These are phyloP conservation scores for Xylaria curta DNA, from an alignment of 495 filamentous ascomycete species.

Conservation along the genomic window DNA sequence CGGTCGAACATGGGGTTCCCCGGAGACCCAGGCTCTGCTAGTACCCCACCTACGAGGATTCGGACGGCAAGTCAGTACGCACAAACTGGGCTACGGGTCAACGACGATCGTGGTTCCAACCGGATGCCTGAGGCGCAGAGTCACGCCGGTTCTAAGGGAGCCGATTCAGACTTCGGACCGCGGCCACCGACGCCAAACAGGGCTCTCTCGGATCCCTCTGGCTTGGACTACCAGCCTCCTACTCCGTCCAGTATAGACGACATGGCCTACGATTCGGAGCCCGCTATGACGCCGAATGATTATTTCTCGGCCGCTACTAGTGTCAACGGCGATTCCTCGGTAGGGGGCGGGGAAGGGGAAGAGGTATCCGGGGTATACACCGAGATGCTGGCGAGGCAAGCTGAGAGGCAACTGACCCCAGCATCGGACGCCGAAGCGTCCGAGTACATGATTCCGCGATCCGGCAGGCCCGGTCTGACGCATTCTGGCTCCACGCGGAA, in stretches of 20 bases:
- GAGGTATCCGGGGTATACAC: constrained; percentile 19
- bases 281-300: constrained; percentile 34
- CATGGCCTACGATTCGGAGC: constrained; percentile 40
- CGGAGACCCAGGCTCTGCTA: constrained; percentile 17
- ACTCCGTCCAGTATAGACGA: constrained; percentile 37
- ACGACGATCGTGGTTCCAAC: constrained; percentile 6
- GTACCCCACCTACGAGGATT: constrained; percentile 15
- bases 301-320: constrained; percentile 31
- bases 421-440: constrained; percentile 38
- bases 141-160: constrained; percentile 20
- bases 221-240: constrained; percentile 31
- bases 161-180: constrained; percentile 2
- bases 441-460: constrained; percentile 29
- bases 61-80: constrained; percentile 1
- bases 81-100: constrained; percentile 1
- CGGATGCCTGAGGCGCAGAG: constrained; percentile 25
- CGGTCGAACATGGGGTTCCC: constrained; percentile 23
- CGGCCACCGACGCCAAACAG: constrained; percentile 28
- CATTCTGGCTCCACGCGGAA: constrained; percentile 45
- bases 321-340: constrained; percentile 11
- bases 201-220: constrained; percentile 26
- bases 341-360: constrained; percentile 11
- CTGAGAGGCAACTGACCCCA: constrained; percentile 46
- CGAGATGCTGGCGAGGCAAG: constrained; percentile 32
- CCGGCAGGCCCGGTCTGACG: constrained; percentile 35